phyloP scores from a whole-genome alignment of 2,329 filamentous ascomycete genomes.

The Pseudovirgaria hyperparasitica region DNA sequence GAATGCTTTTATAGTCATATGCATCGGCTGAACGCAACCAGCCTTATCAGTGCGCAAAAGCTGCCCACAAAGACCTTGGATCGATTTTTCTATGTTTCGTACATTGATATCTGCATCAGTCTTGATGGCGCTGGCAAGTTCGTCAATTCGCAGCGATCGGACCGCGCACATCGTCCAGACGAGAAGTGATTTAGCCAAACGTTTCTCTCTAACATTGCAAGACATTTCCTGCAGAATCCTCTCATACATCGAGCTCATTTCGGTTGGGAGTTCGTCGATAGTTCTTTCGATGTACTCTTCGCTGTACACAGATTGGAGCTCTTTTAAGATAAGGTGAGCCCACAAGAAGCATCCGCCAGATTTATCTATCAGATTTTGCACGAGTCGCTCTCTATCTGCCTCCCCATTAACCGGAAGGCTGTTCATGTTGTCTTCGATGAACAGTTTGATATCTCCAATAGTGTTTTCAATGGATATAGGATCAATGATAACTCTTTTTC shows the following conservation, averaged over 20 bases:
- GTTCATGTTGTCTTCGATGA: constrained; percentile 3
- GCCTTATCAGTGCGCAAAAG: constrained; percentile 2
- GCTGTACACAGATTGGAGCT: constrained; percentile 1
- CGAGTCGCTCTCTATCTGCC: constrained; percentile 1
- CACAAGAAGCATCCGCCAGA: constrained; percentile 4
- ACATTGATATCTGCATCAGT: constrained; percentile 2
- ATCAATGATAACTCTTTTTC: not conserved
- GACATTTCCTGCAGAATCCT: constrained; percentile 1
- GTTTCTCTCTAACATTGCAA: not conserved
- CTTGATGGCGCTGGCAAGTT: constrained; percentile 1
- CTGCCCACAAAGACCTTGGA: constrained; percentile 2
- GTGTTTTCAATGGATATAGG: constrained; percentile 1
- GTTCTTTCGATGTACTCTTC: constrained; percentile 1
- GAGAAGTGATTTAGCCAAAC: constrained; percentile 2
- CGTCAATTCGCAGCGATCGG: constrained; percentile 1
- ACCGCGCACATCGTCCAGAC: constrained; percentile 1
- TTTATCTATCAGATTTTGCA: constrained; percentile 2
- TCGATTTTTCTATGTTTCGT: constrained; percentile 1
- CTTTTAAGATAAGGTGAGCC: constrained; percentile 1
- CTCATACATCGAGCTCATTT: constrained; percentile 3
- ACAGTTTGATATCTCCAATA: constrained; percentile 2
- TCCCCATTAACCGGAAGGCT: constrained; percentile 1
- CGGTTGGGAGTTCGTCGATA: constrained; percentile 3
- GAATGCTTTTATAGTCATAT: constrained; percentile 3
- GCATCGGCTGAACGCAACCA: constrained; percentile 1